A percentile compares a stretch with the other conserved stretches of the same genome.
phyloP scores from a whole-genome alignment of 495 filamentous ascomycete species.

The Penicillium waksmanii region DNA sequence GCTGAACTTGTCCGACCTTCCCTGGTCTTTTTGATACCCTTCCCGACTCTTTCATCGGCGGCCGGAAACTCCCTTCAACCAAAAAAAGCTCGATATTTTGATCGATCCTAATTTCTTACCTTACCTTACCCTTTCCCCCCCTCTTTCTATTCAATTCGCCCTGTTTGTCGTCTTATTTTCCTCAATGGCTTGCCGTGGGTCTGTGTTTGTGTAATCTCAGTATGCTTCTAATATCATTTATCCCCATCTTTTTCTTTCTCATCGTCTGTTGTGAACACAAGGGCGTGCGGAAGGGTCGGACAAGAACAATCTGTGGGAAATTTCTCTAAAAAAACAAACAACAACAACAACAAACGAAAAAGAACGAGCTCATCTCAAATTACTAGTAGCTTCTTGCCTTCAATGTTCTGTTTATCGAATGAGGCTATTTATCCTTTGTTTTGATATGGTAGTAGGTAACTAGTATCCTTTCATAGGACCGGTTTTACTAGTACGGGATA shows the following conservation, averaged over 20 bases:
- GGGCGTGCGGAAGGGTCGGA: slow-evolving; percentile 10
- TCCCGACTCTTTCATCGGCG: slow-evolving; percentile 43
- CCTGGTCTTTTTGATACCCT: slow-evolving; percentile 52
- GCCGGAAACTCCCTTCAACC: slow-evolving; percentile 31
- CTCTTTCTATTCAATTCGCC: slow-evolving; percentile 7
- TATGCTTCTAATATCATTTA: slow-evolving; percentile 34
- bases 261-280: slow-evolving; percentile 4
- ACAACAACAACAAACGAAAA: neutral
- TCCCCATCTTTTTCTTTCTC: slow-evolving; percentile 7
- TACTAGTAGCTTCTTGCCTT: neutral
- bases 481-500: neutral
- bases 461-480: too few relatives aligned
- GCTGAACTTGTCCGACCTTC: slow-evolving; percentile 37
- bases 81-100: slow-evolving; percentile 29
- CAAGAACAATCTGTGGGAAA: neutral
- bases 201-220: slow-evolving; percentile 28
- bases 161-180: slow-evolving; percentile 4
- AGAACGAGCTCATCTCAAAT: neutral
- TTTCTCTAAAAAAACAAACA: neutral
- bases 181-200: slow-evolving; percentile 18
- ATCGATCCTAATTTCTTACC: slow-evolving; percentile 21
- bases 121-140: neutral
- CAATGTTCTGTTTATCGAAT: too few relatives aligned
- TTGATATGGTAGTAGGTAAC: too few relatives aligned
- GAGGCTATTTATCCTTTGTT: neutral